Evolutionary conservation across 495 filamentous ascomycete genomes (phyloP), one percentile per base, ranked within the genome.

Genomic region (Talaromyces liani): DNA sequence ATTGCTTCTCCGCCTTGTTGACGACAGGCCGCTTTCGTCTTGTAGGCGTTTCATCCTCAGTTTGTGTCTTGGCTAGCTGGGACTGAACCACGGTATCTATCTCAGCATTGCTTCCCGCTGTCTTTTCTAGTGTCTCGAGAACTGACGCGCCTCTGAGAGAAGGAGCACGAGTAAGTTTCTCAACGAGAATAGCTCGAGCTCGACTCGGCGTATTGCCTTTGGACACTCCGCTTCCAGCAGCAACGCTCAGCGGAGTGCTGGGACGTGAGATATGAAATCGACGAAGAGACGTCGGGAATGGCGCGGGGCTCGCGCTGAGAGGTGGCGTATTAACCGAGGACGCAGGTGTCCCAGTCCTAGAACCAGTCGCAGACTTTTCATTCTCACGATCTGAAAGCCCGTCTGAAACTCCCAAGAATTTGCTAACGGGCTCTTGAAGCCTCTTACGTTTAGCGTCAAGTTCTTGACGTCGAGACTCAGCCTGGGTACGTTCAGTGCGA

Each of bases 231-330:
- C 70, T 69, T 4, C 69, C 67, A 0, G 66, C 65, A 0, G 53
- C 66, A 0, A 69, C 65, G 29, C 65, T 65, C 20, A 69, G 60
- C 25, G 71, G 70, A 12, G 72, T 70, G 45, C 68, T 74, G 2
- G 73, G 71, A 41, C 73, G 65, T 0, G 77, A 77, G 54, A 80
- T 80, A 58, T 79, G 77, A 49, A 80, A 80, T 6, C 76, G 72
- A 12, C 78, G 77, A 33, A 80, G 64, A 0, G 75, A 65, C 20
- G 45, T 62, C 24, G 60, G 60, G 9, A 62, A 64, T 14, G 66
- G 51, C 20, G 62, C 33, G 6, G 57, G 56, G 39, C 65, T 36
- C 9, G 45, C 61, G 18, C 27, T 58, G 29, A 34, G 56, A 10
- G 29, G 56, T 12, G 22, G 56, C 29, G 29, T 20, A 20, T n/a